phyloP scores from a whole-genome alignment of 305 asterid genomes.

The Stenogyne calaminthoides region DNA sequence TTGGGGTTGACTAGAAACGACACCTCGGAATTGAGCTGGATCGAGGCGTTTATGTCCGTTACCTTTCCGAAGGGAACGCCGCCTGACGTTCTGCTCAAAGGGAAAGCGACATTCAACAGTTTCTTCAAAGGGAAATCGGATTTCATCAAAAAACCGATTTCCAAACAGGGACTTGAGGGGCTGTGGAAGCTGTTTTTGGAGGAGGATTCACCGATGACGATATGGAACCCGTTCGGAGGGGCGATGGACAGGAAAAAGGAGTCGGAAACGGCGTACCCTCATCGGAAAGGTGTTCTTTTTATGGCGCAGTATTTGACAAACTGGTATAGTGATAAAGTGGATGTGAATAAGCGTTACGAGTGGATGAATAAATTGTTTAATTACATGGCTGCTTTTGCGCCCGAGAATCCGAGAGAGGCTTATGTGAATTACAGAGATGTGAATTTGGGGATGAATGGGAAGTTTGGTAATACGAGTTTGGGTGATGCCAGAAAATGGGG shows the following conservation, averaged over 20 bases:
- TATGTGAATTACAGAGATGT: constrained; percentile 63
- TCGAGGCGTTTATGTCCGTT: constrained; percentile 43
- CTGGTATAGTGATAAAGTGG: constrained; percentile 36
- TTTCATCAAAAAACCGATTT: constrained; percentile 40
- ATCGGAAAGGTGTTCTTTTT: constrained; percentile 51
- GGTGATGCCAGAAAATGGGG: constrained; percentile 48
- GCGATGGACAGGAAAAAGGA: constrained; percentile 46
- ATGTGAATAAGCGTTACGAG: constrained; percentile 17
- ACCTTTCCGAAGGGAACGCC: constrained; percentile 31
- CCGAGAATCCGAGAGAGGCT: constrained; percentile 55
- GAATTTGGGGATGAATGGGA: constrained; percentile 46
- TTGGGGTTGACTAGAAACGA: constrained; percentile 39
- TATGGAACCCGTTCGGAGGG: constrained; percentile 58
- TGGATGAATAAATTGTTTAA: constrained; percentile 47
- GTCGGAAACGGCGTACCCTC: constrained; percentile 47
- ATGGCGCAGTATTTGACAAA: constrained; percentile 46
- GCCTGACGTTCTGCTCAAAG: constrained; percentile 42
- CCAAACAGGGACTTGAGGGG: constrained; percentile 48
- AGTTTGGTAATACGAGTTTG: constrained; percentile 23
- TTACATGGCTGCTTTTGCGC: constrained; percentile 50
- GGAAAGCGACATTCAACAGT: constrained; percentile 36
- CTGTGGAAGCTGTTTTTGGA: constrained; percentile 41
- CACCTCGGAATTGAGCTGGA: constrained; percentile 55
- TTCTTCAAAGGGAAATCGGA: constrained; percentile 62
- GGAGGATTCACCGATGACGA: constrained; percentile 40